Conservation (phyloP, 176 grass and related monocot species). For the Hsuehochloa calcarea region DNA sequence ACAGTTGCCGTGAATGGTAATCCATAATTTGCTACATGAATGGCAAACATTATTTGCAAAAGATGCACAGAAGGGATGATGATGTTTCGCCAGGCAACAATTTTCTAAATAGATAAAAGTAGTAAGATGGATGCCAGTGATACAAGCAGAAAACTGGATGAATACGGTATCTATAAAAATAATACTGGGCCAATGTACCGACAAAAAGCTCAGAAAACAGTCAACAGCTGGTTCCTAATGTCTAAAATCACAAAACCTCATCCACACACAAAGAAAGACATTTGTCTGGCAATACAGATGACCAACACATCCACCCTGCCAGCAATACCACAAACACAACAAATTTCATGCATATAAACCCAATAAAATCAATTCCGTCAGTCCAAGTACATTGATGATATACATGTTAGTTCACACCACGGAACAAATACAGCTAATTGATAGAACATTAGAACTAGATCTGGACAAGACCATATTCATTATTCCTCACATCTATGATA, state of each 20-base stretch:
- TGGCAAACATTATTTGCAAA: not conserved
- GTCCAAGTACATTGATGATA: not conserved
- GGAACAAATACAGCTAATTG: not conserved
- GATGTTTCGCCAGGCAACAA: constrained; percentile 2
- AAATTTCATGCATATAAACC: constrained; percentile 15
- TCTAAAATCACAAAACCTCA: not conserved
- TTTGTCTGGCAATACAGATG: not conserved
- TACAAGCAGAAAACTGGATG: constrained; percentile 14
- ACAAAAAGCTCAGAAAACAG: not conserved
- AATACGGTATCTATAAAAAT: not conserved
- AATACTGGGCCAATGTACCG: not conserved
- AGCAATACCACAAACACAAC: not conserved
- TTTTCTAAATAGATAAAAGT: constrained; percentile 12
- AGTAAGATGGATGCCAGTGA: not conserved
- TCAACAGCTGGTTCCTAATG: not conserved
- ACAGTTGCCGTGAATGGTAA: not conserved
- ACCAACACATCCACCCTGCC: not conserved
- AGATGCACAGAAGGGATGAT: not conserved
- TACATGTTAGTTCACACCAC: not conserved
- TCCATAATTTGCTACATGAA: not conserved
- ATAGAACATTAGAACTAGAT: not conserved
- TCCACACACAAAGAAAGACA: not conserved
- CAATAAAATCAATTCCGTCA: not conserved
- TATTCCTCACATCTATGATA: not conserved
- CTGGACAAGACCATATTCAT: not conserved